Evolutionary conservation across 305 asterid species (phyloP), one percentile per base, ranked within the genome.

Genomic region (Ajuga reptans): DNA sequence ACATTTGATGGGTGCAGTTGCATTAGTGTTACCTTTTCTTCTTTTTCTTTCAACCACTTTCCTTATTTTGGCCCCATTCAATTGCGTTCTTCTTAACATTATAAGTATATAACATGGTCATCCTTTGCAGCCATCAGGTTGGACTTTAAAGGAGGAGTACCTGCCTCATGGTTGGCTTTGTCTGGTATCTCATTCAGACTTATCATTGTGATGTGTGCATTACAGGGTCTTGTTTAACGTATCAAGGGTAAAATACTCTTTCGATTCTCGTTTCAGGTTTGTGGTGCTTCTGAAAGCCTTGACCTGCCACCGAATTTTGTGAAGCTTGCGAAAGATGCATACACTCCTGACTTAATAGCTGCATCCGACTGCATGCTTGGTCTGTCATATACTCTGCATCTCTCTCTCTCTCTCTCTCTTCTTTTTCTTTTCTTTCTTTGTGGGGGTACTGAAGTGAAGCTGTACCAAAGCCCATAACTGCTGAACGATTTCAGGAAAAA

Each of bases 331-430:
- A 91, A 84, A 83, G 96, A 94, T 80, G 81, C 85, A 2, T 94
- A 94, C 77, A 94, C 99, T 45, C 99, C 99, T 21, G 98, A 94
- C 72, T 46, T 85, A 42, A 94, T 94, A 77, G 99, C 97, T 46
- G 98, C 98, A 66, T 94, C 99, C 31, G 99, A 94, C 72, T 94
- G 99, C 86, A 94, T 94, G 99, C 96, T 94, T 68, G 99, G 99
- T 94, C 59, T 77, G 91, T 83, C 72, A 17, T 15, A 37, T 54
- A 55, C 36, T 50, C 34, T 49, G 27, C 12, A 27, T 49, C 4
- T 62, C 49, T 71, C 2, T 18, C 50, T 61, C 3, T 73, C 57
- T 65, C 65, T 46, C 53, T n/a, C n/a, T n/a, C n/a, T n/a, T n/a
- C n/a, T n/a, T n/a, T n/a, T n/a, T n/a, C n/a, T n/a, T n/a, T n/a